Base-by-base conservation (phyloP, 345 rosid genomes). In the Jatropha curcas region DNA sequence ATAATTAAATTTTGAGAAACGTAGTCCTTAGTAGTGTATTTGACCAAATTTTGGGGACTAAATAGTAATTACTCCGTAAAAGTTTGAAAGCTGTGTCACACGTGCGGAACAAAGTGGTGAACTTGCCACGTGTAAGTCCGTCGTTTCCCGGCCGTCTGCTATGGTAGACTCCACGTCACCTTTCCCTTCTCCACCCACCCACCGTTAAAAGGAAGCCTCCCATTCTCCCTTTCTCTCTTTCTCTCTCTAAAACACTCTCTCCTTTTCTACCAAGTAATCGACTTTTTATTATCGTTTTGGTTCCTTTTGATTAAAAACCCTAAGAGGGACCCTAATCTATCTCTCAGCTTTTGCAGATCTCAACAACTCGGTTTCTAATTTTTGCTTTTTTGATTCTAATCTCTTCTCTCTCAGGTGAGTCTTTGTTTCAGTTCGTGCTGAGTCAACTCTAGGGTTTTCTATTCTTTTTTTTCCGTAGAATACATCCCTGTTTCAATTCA, bases 381-480 rank as follows among this genome's bases (percentile, higher is more conserved):
- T 37, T 6, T 19, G 9, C 24, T 57, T 60, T 65, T 27, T 39
- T 43, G 30, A 14, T 37, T 34, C 20, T 28, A 17, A 60, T 28
- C 24, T 48, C 65, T 61, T 73, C 70, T 60, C 58, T 41, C 39
- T 24, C 39, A 60, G 89, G 89, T 82, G 80, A 84, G 84, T 80
- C 69, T 58, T 59, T 50, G 2, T 25, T 56, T 10, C 50, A 53
- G 74, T 65, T 76, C 72, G 71, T 60, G 13, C 37, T 60, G 61
- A 77, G 84, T 82, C 87, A 77, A 81, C 86, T 77, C 73, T 73
- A 60, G 80, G 88, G 81, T 77, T 80, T 80, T 57, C 5, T 70
- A 39, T 30, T 37, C 5, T 70, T 48, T 30, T 37, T 11, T 48
- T 8, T 53, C 45, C n/a, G n/a, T n/a, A n/a, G n/a, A 4, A 41